phyloP scores from a whole-genome alignment of 1,284 basidiomycete genomes.

The Fomes fomentarius region DNA sequence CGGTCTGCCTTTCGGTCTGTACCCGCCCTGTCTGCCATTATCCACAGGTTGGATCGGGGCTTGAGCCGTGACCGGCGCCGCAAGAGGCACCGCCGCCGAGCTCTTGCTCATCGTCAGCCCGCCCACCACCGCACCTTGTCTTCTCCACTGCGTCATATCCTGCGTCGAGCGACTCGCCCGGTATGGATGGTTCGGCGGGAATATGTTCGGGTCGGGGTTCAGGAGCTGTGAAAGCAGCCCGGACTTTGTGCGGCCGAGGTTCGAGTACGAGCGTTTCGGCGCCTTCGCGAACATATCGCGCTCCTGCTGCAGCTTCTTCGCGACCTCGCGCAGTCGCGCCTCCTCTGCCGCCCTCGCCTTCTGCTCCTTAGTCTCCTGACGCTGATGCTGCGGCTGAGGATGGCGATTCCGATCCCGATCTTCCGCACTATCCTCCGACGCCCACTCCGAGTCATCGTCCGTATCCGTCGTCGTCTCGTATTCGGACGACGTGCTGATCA shows the following conservation, averaged over 20 bases:
- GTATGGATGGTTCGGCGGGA: slow-evolving; percentile 64
- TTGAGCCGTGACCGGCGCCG: slow-evolving; percentile 56
- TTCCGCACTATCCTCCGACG: slow-evolving; percentile 50
- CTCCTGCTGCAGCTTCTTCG: slow-evolving; percentile 68
- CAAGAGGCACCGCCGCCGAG: slow-evolving; percentile 63
- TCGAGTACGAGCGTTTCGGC: slow-evolving; percentile 66
- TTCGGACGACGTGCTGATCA: slow-evolving; percentile 38
- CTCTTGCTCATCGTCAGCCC: slow-evolving; percentile 64
- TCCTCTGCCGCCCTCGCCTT: slow-evolving; percentile 36
- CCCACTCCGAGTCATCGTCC: slow-evolving; percentile 57
- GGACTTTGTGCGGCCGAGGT: slow-evolving; percentile 54
- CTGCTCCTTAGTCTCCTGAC: slow-evolving; percentile 24
- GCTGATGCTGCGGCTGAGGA: too few relatives aligned
- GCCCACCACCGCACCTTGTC: slow-evolving; percentile 20
- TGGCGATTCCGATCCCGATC: too few relatives aligned
- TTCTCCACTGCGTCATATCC: slow-evolving; percentile 44
- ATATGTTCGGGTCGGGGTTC: slow-evolving; percentile 66
- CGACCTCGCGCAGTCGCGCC: slow-evolving; percentile 44
- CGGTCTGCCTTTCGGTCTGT: slow-evolving; percentile 67
- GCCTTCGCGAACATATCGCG: slow-evolving; percentile 80
- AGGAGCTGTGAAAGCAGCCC: slow-evolving; percentile 70
- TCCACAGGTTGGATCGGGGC: slow-evolving; percentile 19
- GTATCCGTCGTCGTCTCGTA: slow-evolving; percentile 55
- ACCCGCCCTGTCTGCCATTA: slow-evolving; percentile 37
- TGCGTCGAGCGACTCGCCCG: slow-evolving; percentile 50